Conservation (phyloP, 2,329 filamentous ascomycete species). For the Diaporthe destruens region DNA sequence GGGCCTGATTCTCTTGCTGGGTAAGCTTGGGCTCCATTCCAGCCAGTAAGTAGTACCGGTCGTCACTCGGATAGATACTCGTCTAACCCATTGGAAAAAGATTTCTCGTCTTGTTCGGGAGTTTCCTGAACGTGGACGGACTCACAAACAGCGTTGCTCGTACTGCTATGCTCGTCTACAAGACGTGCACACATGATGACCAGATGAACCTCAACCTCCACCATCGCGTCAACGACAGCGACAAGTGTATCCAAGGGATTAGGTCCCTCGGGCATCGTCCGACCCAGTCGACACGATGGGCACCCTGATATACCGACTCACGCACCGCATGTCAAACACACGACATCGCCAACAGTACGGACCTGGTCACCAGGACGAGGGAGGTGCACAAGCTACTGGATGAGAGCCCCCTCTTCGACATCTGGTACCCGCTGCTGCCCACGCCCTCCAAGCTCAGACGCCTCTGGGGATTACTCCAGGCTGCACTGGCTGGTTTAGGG, state of each 20-base stretch:
- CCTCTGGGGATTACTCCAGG: conserved; percentile 10
- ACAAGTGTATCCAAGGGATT: conserved; percentile 1
- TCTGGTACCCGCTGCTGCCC: conserved; percentile 12
- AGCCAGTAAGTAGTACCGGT: too few species aligned
- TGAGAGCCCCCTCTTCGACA: neutral
- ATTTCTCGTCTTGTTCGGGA: conserved; percentile 14
- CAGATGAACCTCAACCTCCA: conserved; percentile 8
- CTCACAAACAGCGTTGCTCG: neutral
- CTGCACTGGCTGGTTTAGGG: conserved; percentile 5
- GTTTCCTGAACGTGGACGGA: conserved; percentile 10
- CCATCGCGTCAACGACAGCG: conserved; percentile 6
- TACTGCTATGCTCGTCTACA: conserved; percentile 7
- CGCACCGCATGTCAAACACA: conserved; percentile 8
- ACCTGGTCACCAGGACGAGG: conserved; percentile 12
- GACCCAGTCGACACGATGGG: conserved; percentile 13
- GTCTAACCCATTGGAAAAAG: neutral
- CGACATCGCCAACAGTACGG: neutral
- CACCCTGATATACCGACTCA: neutral
- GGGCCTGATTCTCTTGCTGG: conserved; percentile 19
- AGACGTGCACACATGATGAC: conserved; percentile 5
- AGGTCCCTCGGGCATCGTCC: neutral
- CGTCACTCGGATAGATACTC: neutral
- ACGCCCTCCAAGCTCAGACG: conserved; percentile 2
- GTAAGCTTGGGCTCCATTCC: neutral
- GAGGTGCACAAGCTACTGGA: conserved; percentile 13